phyloP scores from a whole-genome alignment of 768 basidiomycete species.

The Daedalea quercina region DNA sequence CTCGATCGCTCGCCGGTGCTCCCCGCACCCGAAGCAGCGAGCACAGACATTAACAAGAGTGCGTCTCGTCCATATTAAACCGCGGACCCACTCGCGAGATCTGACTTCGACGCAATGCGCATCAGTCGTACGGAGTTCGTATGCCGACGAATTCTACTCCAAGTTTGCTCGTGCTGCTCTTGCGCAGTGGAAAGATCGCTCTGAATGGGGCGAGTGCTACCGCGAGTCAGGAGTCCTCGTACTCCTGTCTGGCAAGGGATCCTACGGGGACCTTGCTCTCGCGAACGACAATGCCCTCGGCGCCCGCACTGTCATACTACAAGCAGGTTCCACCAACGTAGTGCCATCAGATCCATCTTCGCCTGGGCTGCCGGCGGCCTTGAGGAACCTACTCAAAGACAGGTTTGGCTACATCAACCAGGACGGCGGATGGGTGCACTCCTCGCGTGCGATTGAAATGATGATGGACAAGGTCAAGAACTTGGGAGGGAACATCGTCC shows the following conservation, averaged over 20 bases:
- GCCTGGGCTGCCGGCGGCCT: slow-evolving; percentile 37
- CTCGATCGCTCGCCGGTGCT: slow-evolving; percentile 63
- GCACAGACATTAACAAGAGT: slow-evolving; percentile 45
- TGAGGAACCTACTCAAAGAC: slow-evolving; percentile 29
- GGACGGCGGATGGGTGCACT: slow-evolving; percentile 83
- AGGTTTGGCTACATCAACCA: slow-evolving; percentile 60
- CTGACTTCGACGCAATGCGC: too few relatives aligned
- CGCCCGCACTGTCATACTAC: slow-evolving; percentile 37
- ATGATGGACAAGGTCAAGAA: slow-evolving; percentile 49
- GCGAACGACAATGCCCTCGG: slow-evolving; percentile 59
- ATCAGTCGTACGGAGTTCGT: slow-evolving; percentile 72
- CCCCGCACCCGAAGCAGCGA: slow-evolving; percentile 81
- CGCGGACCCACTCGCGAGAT: too few relatives aligned
- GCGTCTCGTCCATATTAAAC: slow-evolving; percentile 3
- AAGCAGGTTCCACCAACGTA: slow-evolving; percentile 29
- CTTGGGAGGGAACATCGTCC: slow-evolving; percentile 53
- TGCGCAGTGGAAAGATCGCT: slow-evolving; percentile 57
- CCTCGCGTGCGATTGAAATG: slow-evolving; percentile 53
- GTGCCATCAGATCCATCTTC: slow-evolving; percentile 6
- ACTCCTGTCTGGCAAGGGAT: slow-evolving; percentile 30
- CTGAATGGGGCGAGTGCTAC: slow-evolving; percentile 66
- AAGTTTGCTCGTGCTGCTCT: slow-evolving; percentile 75
- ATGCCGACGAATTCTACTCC: slow-evolving; percentile 63
- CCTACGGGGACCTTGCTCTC: slow-evolving; percentile 49
- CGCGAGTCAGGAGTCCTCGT: slow-evolving; percentile 79